Conservation (phyloP, 352 stramenopile genomes). For the Phytophthora sojae region DNA sequence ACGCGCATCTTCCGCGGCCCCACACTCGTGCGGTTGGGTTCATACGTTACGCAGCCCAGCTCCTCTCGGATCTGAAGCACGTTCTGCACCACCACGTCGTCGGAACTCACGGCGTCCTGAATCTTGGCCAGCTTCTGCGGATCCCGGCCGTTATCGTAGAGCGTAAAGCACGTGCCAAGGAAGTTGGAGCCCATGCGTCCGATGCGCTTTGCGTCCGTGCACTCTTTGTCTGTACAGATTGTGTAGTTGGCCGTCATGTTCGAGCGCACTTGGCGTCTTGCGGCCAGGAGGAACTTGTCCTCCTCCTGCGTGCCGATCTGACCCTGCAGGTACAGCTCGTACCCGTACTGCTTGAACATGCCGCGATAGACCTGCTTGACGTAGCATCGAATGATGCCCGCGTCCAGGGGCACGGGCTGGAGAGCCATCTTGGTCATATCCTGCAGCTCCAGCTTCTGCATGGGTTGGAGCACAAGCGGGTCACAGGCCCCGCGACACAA, state of each 20-base stretch:
- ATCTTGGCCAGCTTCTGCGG: constrained; percentile 91
- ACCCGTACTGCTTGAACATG: constrained; percentile 90
- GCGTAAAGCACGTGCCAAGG: constrained; percentile 85
- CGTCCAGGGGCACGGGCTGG: constrained; percentile 82
- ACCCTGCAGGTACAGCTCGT: constrained; percentile 85
- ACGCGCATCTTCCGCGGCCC: constrained; percentile 89
- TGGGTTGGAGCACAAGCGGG: constrained; percentile 80
- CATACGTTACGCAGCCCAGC: constrained; percentile 86
- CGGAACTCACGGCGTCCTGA: constrained; percentile 78
- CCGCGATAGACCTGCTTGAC: constrained; percentile 89
- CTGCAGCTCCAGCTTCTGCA: constrained; percentile 83
- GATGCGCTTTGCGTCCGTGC: constrained; percentile 73
- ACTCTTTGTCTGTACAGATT: constrained; percentile 87
- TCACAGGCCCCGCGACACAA: constrained; percentile 85
- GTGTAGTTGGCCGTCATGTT: constrained; percentile 92
- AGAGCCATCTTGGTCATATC: constrained; percentile 83
- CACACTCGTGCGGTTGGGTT: constrained; percentile 88
- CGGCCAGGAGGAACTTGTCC: constrained; percentile 81
- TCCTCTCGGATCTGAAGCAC: constrained; percentile 90
- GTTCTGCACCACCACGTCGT: constrained; percentile 75
- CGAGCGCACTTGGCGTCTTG: constrained; percentile 83
- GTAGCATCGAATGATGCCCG: constrained; percentile 89
- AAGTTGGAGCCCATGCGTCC: constrained; percentile 92
- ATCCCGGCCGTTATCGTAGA: constrained; percentile 90
- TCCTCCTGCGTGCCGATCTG: constrained; percentile 87